Conservation (phyloP, 768 basidiomycete species). For the Lentinula sp. region DNA sequence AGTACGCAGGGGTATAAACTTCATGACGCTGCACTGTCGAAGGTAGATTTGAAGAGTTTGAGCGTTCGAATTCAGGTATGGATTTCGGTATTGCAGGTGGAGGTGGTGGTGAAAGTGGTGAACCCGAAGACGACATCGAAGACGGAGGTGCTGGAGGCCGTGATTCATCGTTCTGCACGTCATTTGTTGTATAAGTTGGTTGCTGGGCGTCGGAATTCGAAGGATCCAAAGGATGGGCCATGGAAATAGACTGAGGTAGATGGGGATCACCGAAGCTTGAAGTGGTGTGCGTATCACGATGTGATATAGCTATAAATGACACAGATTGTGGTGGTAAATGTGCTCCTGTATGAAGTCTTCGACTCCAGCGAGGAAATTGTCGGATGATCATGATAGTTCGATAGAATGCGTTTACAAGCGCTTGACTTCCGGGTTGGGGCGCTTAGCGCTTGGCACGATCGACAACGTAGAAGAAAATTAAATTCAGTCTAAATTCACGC, state of each 20-base stretch:
- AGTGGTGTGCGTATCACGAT: constrained; percentile 4
- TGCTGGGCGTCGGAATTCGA: background rate
- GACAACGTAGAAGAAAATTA: too few species aligned
- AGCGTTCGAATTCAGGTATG: background rate
- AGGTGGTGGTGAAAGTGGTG: background rate
- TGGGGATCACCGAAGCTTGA: background rate
- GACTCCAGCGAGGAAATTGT: constrained; percentile 6
- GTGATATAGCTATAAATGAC: background rate
- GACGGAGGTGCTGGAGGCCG: background rate
- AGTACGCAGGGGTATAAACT: constrained; percentile 33
- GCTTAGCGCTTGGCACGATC: too few species aligned
- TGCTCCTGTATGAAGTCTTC: background rate
- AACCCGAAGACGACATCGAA: too few species aligned
- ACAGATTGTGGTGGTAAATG: background rate
- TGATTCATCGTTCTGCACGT: background rate
- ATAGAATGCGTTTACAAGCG: background rate
- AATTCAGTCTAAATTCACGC: too few species aligned
- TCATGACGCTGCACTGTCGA: constrained; percentile 5
- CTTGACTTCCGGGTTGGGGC: too few species aligned
- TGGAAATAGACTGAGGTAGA: background rate
- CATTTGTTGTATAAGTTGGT: background rate
- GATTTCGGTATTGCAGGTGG: background rate
- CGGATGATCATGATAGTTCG: constrained; percentile 4
- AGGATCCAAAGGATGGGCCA: constrained; percentile 7
- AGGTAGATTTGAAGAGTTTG: constrained; percentile 6